Evolutionary conservation across 2,329 filamentous ascomycete species (phyloP).

Genomic region (Aspergillus pseudoterreus): DNA sequence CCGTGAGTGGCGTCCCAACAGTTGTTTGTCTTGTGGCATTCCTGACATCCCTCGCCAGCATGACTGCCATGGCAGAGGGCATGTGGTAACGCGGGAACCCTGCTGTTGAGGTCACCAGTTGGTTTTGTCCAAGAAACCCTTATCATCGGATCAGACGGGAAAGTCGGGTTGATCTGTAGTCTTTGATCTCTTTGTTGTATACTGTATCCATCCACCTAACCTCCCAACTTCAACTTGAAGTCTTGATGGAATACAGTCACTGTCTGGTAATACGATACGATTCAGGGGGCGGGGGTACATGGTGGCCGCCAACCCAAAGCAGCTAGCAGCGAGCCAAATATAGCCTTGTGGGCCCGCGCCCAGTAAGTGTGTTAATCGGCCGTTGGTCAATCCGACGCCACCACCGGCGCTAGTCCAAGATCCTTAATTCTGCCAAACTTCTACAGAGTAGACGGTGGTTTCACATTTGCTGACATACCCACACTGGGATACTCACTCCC

Average conservation of each 20-base stretch:
- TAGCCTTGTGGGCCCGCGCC: constrained; percentile 15
- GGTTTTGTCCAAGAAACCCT: background rate
- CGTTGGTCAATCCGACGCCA: constrained; percentile 15
- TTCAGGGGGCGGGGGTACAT: constrained; percentile 17
- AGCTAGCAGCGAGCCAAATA: constrained; percentile 17
- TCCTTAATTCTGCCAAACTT: constrained; percentile 17
- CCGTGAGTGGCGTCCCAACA: too few species aligned
- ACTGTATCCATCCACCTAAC: too few species aligned
- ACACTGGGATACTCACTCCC: background rate
- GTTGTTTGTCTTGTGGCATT: constrained; percentile 9
- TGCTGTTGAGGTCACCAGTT: background rate
- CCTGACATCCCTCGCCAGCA: constrained; percentile 17
- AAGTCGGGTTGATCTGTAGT: too few species aligned
- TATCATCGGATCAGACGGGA: background rate
- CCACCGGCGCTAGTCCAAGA: constrained; percentile 12
- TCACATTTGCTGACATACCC: background rate
- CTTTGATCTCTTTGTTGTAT: too few species aligned
- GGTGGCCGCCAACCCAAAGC: constrained; percentile 6
- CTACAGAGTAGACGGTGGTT: background rate
- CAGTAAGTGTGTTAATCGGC: constrained; percentile 14
- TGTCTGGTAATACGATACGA: background rate
- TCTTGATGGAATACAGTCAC: background rate
- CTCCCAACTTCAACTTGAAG: too few species aligned
- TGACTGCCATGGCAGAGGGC: constrained; percentile 6
- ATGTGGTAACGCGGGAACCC: background rate